These are phyloP conservation scores for Pyrus communis DNA, from an alignment of 306 rosid species.

Conservation along the genomic window DNA sequence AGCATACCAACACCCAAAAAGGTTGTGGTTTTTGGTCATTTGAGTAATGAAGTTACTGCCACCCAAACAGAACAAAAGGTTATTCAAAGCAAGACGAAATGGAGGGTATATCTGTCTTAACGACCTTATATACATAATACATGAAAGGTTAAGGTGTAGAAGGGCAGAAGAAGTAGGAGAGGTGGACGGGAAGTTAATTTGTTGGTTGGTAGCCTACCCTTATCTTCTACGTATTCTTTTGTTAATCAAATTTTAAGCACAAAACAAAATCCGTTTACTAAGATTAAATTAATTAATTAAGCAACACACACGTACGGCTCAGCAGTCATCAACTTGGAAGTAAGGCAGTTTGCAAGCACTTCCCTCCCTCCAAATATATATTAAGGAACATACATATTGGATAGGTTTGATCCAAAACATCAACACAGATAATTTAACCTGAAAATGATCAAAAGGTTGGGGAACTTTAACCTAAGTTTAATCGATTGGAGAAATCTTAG, in stretches of 20 bases:
- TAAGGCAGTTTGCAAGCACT: not conserved
- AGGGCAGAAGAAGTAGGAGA: slow-evolving; percentile 25
- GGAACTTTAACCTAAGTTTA: not conserved
- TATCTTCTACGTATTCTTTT: slow-evolving; percentile 26
- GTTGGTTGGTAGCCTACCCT: slow-evolving; percentile 67
- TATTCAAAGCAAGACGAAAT: not conserved
- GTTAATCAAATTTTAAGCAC: not conserved
- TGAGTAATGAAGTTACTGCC: not conserved
- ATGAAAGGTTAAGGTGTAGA: not conserved
- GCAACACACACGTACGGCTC: not conserved
- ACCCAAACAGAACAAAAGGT: not conserved
- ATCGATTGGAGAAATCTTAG: not conserved
- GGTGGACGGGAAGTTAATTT: slow-evolving; percentile 44
- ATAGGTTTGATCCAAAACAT: too few relatives aligned
- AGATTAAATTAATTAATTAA: not conserved
- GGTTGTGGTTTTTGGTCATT: not conserved
- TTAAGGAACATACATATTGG: not conserved
- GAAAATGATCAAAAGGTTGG: not conserved
- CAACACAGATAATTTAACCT: not conserved
- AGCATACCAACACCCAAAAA: not conserved
- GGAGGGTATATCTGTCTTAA: not conserved
- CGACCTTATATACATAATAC: not conserved
- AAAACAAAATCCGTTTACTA: slow-evolving; percentile 13
- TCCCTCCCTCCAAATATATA: not conserved
- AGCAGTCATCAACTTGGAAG: not conserved